Base-by-base conservation (phyloP, 768 basidiomycete genomes). In the Trametes gibbosa region DNA sequence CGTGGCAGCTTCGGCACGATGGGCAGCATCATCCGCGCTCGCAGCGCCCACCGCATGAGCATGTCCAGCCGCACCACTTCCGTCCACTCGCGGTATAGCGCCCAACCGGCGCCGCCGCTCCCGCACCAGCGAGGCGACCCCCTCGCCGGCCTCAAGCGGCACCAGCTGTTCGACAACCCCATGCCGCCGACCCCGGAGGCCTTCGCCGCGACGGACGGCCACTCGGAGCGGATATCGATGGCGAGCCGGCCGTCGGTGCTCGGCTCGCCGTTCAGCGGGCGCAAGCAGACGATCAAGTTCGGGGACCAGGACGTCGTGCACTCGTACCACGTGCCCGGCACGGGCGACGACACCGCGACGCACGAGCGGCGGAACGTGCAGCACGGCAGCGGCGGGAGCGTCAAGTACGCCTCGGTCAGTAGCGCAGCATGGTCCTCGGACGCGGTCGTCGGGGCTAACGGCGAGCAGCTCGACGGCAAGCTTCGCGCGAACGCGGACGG, bases 1-100 rank as follows among this genome's bases (percentile, higher is more conserved):
- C 84, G 97, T 17, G 95, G 96, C 16, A 89, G 89, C 2, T 95
- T 95, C 66, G 94, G 95, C 4, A 82, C 95, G 0, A 78, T 98
- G 42, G 95, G 97, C 17, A 93, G 90, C 69, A 89, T 98, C 67
- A 92, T 96, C 19, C 81, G 87, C 10, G 87, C 86, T 0, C 77
- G 81, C 50, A 86, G 79, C 60, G 79, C 78, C 16, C 63, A 64
- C 27, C 50, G 67, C 37, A 65, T 71, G 65, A 71, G 70, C 61
- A 68, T 69, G 68, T 59, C 53, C 16, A 65, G 61, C 35, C 61
- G 63, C n/a, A 50, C 46, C 41, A 50, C 46, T n/a, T 65, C 67
- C 19, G 29, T 65, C 21, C 66, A 58, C 66, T 67, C 41, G 62
- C 70, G 56, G 59, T 70, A 39, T 64, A 70, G n/a, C 60, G 49